Evolutionary conservation across 169 alveolate species (phyloP), one percentile per base, ranked within the genome.

Genomic region (Amoebophrya sp.): DNA sequence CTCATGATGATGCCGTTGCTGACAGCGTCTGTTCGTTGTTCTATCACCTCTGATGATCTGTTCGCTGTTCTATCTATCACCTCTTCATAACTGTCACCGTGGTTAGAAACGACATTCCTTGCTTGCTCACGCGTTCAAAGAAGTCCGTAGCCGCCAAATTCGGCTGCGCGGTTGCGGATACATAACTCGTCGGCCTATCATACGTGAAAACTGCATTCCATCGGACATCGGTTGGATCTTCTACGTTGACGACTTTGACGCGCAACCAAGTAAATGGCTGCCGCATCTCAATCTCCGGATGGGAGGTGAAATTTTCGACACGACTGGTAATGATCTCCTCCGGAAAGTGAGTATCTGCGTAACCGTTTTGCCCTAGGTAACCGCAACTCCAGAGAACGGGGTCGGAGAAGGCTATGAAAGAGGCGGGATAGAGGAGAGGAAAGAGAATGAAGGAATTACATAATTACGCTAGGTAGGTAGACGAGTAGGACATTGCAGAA

Each of bases 121-220:
- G n/a, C n/a, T n/a, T n/a, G n/a, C n/a, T n/a, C n/a, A n/a, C n/a
- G n/a, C n/a, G n/a, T n/a, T n/a, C n/a, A n/a, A n/a, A n/a, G n/a
- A n/a, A n/a, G n/a, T 29, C 83, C 33, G 83, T 65, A 6, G 83
- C 83, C 33, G 38, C 83, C 39, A 65, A 1, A 36, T 65, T 65
- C 39, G 83, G 83, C 33, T 65, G 83, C 83, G 83, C 83, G 83
- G 83, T 65, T 6, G 33, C 26, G 83, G 83, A 65, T 26, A 65
- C 83, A 1, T 36, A 36, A 29, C 36, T 1, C 39, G 83, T 65
- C 83, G 83, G 83, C 26, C n/a, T 65, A 1, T 18, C 2, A 36
- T 65, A 65, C 83, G 83, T 65, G 83, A 6, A 65, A 6, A 65
- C 83, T 26, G 83, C 83, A 36, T 65, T 65, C 83, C 83, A 65